phyloP scores from a whole-genome alignment of 2,329 filamentous ascomycete species.

The Colletotrichum phormii region DNA sequence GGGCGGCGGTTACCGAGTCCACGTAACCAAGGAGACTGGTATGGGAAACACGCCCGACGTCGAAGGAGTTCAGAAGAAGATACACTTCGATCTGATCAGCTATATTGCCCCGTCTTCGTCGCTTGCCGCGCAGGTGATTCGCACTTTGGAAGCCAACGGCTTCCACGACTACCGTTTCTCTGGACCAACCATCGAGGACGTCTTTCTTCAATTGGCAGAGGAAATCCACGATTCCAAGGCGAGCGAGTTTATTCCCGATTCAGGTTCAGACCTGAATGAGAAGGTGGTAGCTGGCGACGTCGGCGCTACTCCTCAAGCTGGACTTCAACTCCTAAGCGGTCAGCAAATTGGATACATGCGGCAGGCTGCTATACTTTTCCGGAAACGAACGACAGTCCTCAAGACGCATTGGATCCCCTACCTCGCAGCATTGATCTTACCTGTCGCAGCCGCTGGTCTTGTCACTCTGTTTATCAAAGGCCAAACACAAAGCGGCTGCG shows the following conservation, averaged over 20 bases:
- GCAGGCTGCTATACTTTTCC: conserved; percentile 81
- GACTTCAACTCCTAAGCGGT: conserved; percentile 74
- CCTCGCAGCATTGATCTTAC: conserved; percentile 78
- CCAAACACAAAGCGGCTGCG: conserved; percentile 64
- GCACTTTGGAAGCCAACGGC: conserved; percentile 72
- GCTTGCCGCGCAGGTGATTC: conserved; percentile 78
- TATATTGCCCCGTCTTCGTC: conserved; percentile 78
- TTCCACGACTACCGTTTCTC: conserved; percentile 86
- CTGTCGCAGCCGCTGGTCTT: conserved; percentile 82
- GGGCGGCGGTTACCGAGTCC: conserved; percentile 87
- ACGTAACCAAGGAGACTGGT: conserved; percentile 72
- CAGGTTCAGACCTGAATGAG: conserved; percentile 36
- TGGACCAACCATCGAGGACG: conserved; percentile 91
- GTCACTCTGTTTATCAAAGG: conserved; percentile 79
- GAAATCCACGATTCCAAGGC: conserved; percentile 68
- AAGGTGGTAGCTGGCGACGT: conserved; percentile 42
- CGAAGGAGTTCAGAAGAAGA: conserved; percentile 66
- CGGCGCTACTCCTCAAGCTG: conserved; percentile 40
- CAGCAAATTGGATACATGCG: conserved; percentile 74
- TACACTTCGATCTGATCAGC: conserved; percentile 76
- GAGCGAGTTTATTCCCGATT: neutral
- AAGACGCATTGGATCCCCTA: conserved; percentile 84
- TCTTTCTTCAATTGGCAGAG: conserved; percentile 87
- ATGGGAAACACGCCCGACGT: conserved; percentile 62
- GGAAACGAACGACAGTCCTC: conserved; percentile 82